Base-by-base conservation (phyloP, 2,329 filamentous ascomycete species). In the Cytospora piceae region DNA sequence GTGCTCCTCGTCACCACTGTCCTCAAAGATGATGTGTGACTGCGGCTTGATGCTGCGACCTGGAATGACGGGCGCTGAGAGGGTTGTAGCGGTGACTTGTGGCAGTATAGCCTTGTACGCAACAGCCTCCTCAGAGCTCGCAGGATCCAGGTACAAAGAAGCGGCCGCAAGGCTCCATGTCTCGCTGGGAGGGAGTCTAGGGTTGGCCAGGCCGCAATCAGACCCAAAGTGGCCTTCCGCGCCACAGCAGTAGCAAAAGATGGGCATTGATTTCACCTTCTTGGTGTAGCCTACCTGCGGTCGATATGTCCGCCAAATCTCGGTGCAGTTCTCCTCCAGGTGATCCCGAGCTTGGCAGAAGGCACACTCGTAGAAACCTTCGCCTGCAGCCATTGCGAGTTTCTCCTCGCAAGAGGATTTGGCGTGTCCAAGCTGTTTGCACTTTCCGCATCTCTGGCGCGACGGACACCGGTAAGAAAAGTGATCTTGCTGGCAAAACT, bases 361-460 rank as follows among this genome's bases (percentile, higher is more conserved):
- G 14, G 85, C 84, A 73, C 90, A 93, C 3, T 82, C 81, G 56
- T 69, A 61, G 0, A 83, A 77, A 27, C 81, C 80, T 68, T 82
- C 82, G 20, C 60, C 69, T 20, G 69, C 62, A 7, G 82, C 77
- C 59, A 83, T 69, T 3, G 76, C 74, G 52, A 90, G 79, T 67
- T 86, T 86, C 68, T 89, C 86, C 2, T 75, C 71, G 72, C 90
- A 92, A 9, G 76, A 70, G 0, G 74, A 70, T 22, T 77, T 75
- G 59, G 72, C 70, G 71, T 93, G 90, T 12, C 89, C 90, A 53
- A 84, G 78, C 74, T 89, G 85, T 57, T 80, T 82, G 74, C 90
- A 92, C 72, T 86, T 87, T 58, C 71, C 73, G 72, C 87, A 89
- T 67, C 85, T 80, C 39, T 75, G 74, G 39, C 78, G 79, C 6